phyloP scores from a whole-genome alignment of 2,329 filamentous ascomycete species.

The Alternaria gaisen region DNA sequence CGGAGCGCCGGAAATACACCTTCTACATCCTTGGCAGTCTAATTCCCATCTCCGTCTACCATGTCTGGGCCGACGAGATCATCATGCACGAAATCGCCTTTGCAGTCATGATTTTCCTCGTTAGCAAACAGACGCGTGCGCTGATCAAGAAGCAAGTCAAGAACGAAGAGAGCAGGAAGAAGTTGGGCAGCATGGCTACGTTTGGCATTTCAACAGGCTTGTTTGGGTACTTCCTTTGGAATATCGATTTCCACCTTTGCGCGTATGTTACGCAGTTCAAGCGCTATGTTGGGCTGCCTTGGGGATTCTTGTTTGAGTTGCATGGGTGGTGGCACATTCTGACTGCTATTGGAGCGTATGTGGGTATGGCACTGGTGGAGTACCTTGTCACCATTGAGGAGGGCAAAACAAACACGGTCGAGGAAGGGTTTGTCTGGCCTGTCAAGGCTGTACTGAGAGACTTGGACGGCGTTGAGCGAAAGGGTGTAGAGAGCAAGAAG shows the following conservation, averaged over 20 bases:
- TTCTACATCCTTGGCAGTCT: conserved; percentile 39
- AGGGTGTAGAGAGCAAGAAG: conserved; percentile 26
- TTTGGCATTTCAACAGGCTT: conserved; percentile 55
- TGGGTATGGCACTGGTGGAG: conserved; percentile 51
- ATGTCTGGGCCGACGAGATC: conserved; percentile 52
- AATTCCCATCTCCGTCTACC: conserved; percentile 48
- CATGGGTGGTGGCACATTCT: conserved; percentile 73
- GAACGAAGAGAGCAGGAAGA: conserved; percentile 30
- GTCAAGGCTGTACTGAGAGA: conserved; percentile 43
- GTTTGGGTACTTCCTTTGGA: conserved; percentile 64
- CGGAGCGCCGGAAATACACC: conserved; percentile 36
- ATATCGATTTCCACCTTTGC: conserved; percentile 65
- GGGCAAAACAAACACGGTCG: conserved; percentile 33
- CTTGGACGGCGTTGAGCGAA: conserved; percentile 27
- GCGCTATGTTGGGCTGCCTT: conserved; percentile 61
- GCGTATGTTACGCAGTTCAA: conserved; percentile 58
- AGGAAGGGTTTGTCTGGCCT: conserved; percentile 51
- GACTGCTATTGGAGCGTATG: conserved; percentile 64
- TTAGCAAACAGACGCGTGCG: conserved; percentile 41
- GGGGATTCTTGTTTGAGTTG: conserved; percentile 65
- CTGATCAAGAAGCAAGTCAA: conserved; percentile 41
- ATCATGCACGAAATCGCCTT: conserved; percentile 51
- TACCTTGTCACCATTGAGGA: conserved; percentile 48
- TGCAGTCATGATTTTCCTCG: conserved; percentile 53
- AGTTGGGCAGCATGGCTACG: conserved; percentile 36